Base-by-base conservation (phyloP, 805 yeast species). In the Maudiozyma saulgeensis region DNA sequence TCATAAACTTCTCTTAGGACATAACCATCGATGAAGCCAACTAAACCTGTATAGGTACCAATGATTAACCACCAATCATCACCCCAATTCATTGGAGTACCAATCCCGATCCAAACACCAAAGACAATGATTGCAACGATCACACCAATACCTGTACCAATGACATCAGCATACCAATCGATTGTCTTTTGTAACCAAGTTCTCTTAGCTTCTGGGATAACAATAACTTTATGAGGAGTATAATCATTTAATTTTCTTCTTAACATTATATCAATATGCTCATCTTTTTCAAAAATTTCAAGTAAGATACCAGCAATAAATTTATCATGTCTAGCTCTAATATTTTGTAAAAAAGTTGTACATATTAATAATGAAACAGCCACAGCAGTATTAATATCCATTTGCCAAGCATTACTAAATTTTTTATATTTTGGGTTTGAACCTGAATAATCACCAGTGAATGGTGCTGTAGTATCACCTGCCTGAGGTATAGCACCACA, bases 41-140 rank as follows among this genome's bases (percentile, higher is more conserved):
- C 60, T 21, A 72, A 59, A 18, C 77, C 77, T 0, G 76, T 69
- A 51, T 73, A 72, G 1, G 77, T 71, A 44, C 77, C 77, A 52
- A 71, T 72, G 40, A 73, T 70, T 41, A 72, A 57, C 75, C 75
- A 72, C 77, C 76, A 72, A 49, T 70, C 61, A 44, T 62, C 66
- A 53, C 54, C 54, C 68, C 68, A 73, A 32, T 56, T 26, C 69
- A 72, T 61, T n/a, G 59, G 48, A 39, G 55, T 45, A 41, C 77
- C 77, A 34, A 70, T 58, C 21, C 58, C 57, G 16, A 70, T 16
- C 77, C 77, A 72, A 19, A 55, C 66, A 13, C 54, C 56, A 47
- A 72, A 63, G 11, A 65, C 75, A 23, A 51, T 53, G 16, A 58
- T 37, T 15, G 71, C 64, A 41, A 72, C 58, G 4, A 62, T 39